Conservation (phyloP, 441 rosid genomes). For the Dalechampia spathulata region DNA sequence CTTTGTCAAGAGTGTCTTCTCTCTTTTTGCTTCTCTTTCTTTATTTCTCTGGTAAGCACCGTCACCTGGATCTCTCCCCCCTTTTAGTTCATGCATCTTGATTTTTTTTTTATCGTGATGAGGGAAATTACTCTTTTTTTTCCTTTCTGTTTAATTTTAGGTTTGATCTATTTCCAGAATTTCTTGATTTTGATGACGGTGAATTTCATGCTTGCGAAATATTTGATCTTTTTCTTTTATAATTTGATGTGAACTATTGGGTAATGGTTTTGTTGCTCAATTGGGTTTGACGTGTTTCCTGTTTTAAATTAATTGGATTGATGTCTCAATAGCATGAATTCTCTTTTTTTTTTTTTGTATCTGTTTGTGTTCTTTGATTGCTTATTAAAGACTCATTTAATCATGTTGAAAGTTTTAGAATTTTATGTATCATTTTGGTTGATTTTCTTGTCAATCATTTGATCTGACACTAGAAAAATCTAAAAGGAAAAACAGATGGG, state of each 20-base stretch:
- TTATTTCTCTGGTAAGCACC: constrained; percentile 14
- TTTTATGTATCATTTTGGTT: not conserved
- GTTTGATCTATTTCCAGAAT: too few relatives aligned
- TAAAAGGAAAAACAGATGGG: not conserved
- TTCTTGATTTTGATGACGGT: too few relatives aligned
- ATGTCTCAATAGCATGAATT: not conserved
- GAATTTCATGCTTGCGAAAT: too few relatives aligned
- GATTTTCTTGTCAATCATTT: not conserved
- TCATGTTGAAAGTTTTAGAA: not conserved
- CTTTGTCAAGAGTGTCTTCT: constrained; percentile 25
- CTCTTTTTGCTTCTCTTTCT: constrained; percentile 1
- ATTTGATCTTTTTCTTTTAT: not conserved
- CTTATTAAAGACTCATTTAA: too few relatives aligned
- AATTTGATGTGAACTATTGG: not conserved
- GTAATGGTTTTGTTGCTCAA: not conserved
- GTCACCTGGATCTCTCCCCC: not conserved
- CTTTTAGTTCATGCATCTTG: not conserved
- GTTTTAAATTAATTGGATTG: not conserved
- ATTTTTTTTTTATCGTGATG: not conserved
- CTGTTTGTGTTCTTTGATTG: too few relatives aligned
- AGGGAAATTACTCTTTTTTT: too few relatives aligned
- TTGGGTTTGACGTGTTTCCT: not conserved
- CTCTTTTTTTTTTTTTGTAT: not conserved
- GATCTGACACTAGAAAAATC: not conserved
- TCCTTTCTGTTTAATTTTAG: too few relatives aligned